These are phyloP conservation scores for Trypanosoma mega DNA, from an alignment of 208 protist species.

Conservation along the genomic window DNA sequence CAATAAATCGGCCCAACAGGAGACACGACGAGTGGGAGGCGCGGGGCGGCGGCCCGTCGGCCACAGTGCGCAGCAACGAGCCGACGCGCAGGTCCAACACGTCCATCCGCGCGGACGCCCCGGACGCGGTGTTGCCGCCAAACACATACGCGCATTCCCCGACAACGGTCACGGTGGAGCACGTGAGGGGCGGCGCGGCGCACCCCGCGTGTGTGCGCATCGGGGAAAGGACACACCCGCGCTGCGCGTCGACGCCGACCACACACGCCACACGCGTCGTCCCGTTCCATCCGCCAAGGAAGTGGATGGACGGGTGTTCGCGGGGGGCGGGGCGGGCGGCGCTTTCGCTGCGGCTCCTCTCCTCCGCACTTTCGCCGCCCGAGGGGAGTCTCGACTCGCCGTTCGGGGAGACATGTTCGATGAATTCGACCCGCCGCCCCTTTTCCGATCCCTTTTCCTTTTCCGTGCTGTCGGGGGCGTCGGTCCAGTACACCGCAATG, in stretches of 20 bases:
- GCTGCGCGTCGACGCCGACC: conserved; percentile 26
- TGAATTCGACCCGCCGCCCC: too few relatives aligned
- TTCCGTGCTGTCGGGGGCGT: neutral
- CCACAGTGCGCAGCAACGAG: conserved; percentile 7
- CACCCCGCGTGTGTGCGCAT: conserved; percentile 10
- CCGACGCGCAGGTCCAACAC: conserved; percentile 28
- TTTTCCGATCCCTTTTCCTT: neutral
- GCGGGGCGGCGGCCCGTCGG: neutral
- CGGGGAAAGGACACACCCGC: conserved; percentile 2
- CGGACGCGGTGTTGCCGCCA: conserved; percentile 46
- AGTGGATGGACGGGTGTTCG: conserved; percentile 27
- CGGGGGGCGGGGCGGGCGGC: neutral
- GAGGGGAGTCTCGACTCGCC: too few relatives aligned
- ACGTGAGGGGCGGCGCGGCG: conserved; percentile 25
- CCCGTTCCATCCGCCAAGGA: conserved; percentile 64
- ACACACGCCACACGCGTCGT: conserved; percentile 31
- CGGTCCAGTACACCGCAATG: conserved; percentile 14
- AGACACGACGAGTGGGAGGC: conserved; percentile 57
- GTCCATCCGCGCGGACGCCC: conserved; percentile 30
- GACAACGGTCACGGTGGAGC: conserved; percentile 41
- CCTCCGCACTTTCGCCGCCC: neutral
- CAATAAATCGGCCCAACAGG: conserved; percentile 59
- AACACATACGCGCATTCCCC: conserved; percentile 49
- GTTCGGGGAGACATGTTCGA: too few relatives aligned
- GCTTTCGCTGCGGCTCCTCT: neutral